A percentile compares a stretch with the other conserved stretches of the same genome.
These are phyloP conservation scores for Aspergillus tubingensis DNA, from an alignment of 2,329 filamentous ascomycete species.

Conservation along the genomic window DNA sequence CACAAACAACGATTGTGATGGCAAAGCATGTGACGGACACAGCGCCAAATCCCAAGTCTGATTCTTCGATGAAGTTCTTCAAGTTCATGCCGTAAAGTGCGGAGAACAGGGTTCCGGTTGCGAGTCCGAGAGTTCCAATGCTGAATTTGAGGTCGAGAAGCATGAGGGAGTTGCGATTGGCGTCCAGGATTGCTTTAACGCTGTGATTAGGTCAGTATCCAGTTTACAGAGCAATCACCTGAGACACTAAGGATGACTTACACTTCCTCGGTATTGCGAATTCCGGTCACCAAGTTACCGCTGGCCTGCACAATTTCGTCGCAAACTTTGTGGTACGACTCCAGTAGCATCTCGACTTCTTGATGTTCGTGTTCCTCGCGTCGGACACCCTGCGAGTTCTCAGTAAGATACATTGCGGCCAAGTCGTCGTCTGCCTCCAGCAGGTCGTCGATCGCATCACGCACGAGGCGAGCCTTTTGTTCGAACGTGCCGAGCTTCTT, in stretches of 20 bases:
- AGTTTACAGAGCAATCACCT: too few species aligned
- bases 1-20: conserved; percentile 75
- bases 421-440: conserved; percentile 96
- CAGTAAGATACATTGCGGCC: conserved; percentile 90
- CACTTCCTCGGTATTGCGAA: conserved; percentile 98
- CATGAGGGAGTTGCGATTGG: conserved; percentile 98
- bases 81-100: conserved; percentile 99
- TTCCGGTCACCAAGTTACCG: conserved; percentile 88
- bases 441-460: conserved; percentile 92
- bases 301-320: conserved; percentile 97
- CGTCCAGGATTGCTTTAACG: conserved; percentile 93
- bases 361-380: conserved; percentile 85
- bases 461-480: conserved; percentile 90
- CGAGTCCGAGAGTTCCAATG: conserved; percentile 90
- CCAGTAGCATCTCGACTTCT: conserved; percentile 93
- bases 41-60: conserved; percentile 77
- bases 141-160: conserved; percentile 94
- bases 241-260: conserved; percentile 49
- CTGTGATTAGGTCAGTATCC: conserved; percentile 48
- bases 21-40: conserved; percentile 71
- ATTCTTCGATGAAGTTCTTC: conserved; percentile 97
- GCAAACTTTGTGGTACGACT: conserved; percentile 96
- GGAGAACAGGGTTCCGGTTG: conserved; percentile 90
- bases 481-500: conserved; percentile 97
- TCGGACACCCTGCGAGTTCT: conserved; percentile 73